These are phyloP conservation scores for Pythium myriotylum DNA, from an alignment of 352 stramenopile species.

Conservation along the genomic window DNA sequence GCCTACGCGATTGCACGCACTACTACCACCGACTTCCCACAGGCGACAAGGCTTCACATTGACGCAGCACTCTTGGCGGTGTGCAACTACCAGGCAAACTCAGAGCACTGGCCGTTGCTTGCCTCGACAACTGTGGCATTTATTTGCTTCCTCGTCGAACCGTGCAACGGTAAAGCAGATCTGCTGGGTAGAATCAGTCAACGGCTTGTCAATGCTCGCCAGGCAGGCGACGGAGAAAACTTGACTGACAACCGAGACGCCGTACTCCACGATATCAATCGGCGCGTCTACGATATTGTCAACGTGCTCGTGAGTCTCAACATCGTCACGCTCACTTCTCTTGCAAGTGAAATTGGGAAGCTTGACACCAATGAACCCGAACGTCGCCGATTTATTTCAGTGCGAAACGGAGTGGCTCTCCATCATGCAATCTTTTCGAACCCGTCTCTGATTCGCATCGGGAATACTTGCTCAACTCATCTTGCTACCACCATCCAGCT, in stretches of 20 bases:
- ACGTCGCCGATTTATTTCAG: conserved; percentile 8
- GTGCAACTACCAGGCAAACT: conserved; percentile 46
- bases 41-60: conserved; percentile 24
- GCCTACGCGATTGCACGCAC: neutral
- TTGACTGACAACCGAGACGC: conserved; percentile 14
- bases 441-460: conserved; percentile 23
- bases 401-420: conserved; percentile 54
- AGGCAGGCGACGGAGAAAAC: conserved; percentile 22
- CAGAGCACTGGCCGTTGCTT: conserved; percentile 59
- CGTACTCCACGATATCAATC: conserved; percentile 45
- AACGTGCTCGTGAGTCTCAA: conserved; percentile 60
- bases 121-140: conserved; percentile 57
- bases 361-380: conserved; percentile 4
- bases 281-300: conserved; percentile 71
- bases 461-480: conserved; percentile 23
- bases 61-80: conserved; percentile 46
- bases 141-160: conserved; percentile 56
- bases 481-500: neutral
- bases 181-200: conserved; percentile 42
- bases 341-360: neutral
- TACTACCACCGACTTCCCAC: neutral
- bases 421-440: conserved; percentile 57
- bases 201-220: conserved; percentile 51
- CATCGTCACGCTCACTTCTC: conserved; percentile 38
- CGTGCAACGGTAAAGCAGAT: conserved; percentile 22